Evolutionary conservation across 2,329 filamentous ascomycete species (phyloP).

Genomic region (Alternaria sp.): DNA sequence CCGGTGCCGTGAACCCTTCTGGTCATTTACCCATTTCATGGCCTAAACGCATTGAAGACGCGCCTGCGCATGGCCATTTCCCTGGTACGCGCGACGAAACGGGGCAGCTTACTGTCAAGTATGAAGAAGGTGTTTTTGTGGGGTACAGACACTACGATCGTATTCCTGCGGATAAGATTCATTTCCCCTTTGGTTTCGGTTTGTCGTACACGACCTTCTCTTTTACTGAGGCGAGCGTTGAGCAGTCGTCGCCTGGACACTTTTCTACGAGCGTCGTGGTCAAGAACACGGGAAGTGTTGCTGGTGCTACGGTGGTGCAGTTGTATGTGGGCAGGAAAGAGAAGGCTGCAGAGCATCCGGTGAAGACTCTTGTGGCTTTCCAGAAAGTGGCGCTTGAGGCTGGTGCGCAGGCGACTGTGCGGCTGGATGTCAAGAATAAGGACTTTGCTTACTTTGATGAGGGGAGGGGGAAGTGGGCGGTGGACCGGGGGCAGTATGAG

Average conservation of each 20-base stretch:
- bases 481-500: slow-evolving; percentile 40
- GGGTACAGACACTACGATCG: slow-evolving; percentile 66
- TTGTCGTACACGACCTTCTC: slow-evolving; percentile 49
- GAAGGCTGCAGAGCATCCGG: slow-evolving; percentile 55
- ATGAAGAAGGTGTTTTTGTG: slow-evolving; percentile 60
- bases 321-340: slow-evolving; percentile 63
- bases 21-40: slow-evolving; percentile 50
- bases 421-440: slow-evolving; percentile 50
- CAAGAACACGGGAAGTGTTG: slow-evolving; percentile 58
- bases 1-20: slow-evolving; percentile 49
- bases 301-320: slow-evolving; percentile 62
- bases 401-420: slow-evolving; percentile 63
- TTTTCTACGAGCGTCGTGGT: slow-evolving; percentile 51
- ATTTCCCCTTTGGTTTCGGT: slow-evolving; percentile 50
- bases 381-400: slow-evolving; percentile 66
- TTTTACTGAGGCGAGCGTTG: slow-evolving; percentile 62
- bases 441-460: slow-evolving; percentile 46
- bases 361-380: slow-evolving; percentile 73
- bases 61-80: slow-evolving; percentile 48
- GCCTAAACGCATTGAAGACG: slow-evolving; percentile 44
- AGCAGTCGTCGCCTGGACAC: slow-evolving; percentile 61
- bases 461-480: slow-evolving; percentile 31
- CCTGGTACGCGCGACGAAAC: slow-evolving; percentile 52
- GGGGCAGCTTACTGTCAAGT: slow-evolving; percentile 66
- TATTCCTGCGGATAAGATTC: slow-evolving; percentile 61